Evolutionary conservation across 1,284 basidiomycete genomes (phyloP).

Genomic region (Schizophyllum commune): DNA sequence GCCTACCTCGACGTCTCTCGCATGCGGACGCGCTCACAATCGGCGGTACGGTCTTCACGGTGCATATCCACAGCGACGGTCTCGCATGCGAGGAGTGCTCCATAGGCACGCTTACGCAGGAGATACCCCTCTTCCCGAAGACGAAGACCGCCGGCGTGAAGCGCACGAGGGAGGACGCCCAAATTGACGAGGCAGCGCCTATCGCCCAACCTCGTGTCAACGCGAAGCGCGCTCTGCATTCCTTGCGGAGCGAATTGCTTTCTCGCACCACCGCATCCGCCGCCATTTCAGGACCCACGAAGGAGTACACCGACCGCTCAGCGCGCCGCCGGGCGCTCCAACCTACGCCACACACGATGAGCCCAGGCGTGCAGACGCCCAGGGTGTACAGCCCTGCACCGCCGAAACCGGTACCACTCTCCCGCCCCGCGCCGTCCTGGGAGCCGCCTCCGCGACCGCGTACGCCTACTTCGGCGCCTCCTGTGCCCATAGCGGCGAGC

Average conservation of each 20-base stretch:
- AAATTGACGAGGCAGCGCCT: slow-evolving; percentile 11
- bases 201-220: slow-evolving; percentile 26
- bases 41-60: slow-evolving; percentile 59
- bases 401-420: slow-evolving; percentile 5
- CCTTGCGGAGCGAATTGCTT: slow-evolving; percentile 54
- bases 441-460: slow-evolving; percentile 5
- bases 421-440: slow-evolving; percentile 6
- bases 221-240: slow-evolving; percentile 52
- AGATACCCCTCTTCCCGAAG: slow-evolving; percentile 52
- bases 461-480: slow-evolving; percentile 25
- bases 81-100: slow-evolving; percentile 58
- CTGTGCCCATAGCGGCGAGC: slow-evolving; percentile 38
- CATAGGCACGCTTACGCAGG: slow-evolving; percentile 31
- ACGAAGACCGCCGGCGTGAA: slow-evolving; percentile 25
- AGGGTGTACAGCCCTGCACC: slow-evolving; percentile 7
- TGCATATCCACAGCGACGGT: slow-evolving; percentile 57
- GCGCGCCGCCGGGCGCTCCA: slow-evolving; percentile 55
- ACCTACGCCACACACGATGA: slow-evolving; percentile 39
- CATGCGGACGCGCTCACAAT: slow-evolving; percentile 60
- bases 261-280: slow-evolving; percentile 10
- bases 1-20: slow-evolving; percentile 50
- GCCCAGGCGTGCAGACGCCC: slow-evolving; percentile 28
- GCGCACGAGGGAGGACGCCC: slow-evolving; percentile 22
- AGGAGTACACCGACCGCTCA: slow-evolving; percentile 55
- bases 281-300: slow-evolving; percentile 10